A percentile compares a stretch with the other conserved stretches of the same genome.
These are phyloP conservation scores for Deakozyma indianensis DNA, from an alignment of 805 yeast species.

Conservation along the genomic window DNA sequence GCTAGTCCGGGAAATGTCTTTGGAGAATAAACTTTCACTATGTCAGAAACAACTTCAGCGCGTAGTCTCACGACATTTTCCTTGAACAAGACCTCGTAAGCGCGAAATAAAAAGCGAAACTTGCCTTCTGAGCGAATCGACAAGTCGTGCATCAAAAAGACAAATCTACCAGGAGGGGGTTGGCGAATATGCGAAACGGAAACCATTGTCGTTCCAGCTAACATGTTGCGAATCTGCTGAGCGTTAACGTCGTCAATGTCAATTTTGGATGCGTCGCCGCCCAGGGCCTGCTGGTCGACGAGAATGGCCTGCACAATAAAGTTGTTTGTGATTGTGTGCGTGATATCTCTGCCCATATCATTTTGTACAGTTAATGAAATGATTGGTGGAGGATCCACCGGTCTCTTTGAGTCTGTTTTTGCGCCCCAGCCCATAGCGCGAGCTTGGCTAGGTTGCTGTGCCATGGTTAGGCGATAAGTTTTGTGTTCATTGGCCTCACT, in stretches of 20 bases:
- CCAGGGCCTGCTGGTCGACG: neutral
- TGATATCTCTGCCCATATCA: slow-evolving; percentile 17
- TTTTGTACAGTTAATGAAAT: slow-evolving; percentile 11
- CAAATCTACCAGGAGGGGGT: slow-evolving; percentile 18
- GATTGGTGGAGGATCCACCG: slow-evolving; percentile 24
- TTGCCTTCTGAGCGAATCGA: slow-evolving; percentile 21
- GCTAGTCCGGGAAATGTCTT: slow-evolving; percentile 22
- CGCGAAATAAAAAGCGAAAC: slow-evolving; percentile 17
- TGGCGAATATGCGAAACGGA: slow-evolving; percentile 13
- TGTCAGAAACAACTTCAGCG: slow-evolving; percentile 11
- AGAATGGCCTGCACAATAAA: slow-evolving; percentile 15
- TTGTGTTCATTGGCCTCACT: neutral
- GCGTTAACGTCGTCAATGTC: neutral
- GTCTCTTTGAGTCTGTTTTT: slow-evolving; percentile 19
- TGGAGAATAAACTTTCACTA: slow-evolving; percentile 19
- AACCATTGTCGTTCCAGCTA: slow-evolving; percentile 14
- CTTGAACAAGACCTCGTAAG: slow-evolving; percentile 16
- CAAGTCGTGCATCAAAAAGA: slow-evolving; percentile 19
- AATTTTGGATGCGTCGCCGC: slow-evolving; percentile 1
- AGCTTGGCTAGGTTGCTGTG: slow-evolving; percentile 21
- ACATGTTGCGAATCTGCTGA: slow-evolving; percentile 2
- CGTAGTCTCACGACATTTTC: slow-evolving; percentile 9
- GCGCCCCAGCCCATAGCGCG: slow-evolving; percentile 22
- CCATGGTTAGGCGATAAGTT: slow-evolving; percentile 9
- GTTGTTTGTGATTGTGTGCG: slow-evolving; percentile 13